Base-by-base conservation (phyloP, 345 rosid genomes). In the Brassica carinata region DNA sequence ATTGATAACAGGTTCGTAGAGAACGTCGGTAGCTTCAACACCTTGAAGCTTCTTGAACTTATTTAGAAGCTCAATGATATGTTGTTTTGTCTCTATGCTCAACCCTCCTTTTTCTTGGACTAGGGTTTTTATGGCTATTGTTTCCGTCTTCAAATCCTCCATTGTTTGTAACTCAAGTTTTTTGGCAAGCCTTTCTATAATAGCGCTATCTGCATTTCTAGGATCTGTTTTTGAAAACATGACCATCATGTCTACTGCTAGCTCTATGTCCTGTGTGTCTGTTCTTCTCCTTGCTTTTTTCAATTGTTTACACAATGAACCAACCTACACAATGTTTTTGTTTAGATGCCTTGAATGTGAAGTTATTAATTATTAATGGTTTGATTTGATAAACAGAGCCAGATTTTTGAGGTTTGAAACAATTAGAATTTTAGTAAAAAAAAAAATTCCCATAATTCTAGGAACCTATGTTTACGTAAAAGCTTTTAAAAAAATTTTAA, bases 181-280 rank as follows among this genome's bases (percentile, higher is more conserved):
- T 63, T 89, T 85, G 0, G 95, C 98, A 27, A 91, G 84, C 82
- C 94, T 86, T 77, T 91, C 88, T 0, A 94, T 57, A 0, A 91
- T 89, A 5, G 97, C 92, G 17, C 79, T 86, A 76, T 93, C 94
- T 7, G 94, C 84, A 64, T 90, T 93, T 15, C 88, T 73, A 19
- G 85, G 88, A 70, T 90, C 91, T 1, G 85, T 80, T 83, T 87
- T 85, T 0, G 97, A 86, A 67, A 87, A 89, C 1, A 87, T 87
- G 2, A 87, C 93, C 93, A 93, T 90, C 89, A 89, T 74, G 79
- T 91, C 97, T 85, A 91, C 90, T 9, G 92, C 92, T 5, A 91
- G 87, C 80, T 93, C 97, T 75, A 90, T 91, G 77, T 93, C 98
- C 51, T 89, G 93, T 10, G 93, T 88, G 73, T 91, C 98, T 38